Percentiles rank a stretch among this genome's conserved stretches.
These are phyloP conservation scores for Mucor piriformis DNA, from an alignment of 371 early-diverging fungal genomes.

Conservation along the genomic window DNA sequence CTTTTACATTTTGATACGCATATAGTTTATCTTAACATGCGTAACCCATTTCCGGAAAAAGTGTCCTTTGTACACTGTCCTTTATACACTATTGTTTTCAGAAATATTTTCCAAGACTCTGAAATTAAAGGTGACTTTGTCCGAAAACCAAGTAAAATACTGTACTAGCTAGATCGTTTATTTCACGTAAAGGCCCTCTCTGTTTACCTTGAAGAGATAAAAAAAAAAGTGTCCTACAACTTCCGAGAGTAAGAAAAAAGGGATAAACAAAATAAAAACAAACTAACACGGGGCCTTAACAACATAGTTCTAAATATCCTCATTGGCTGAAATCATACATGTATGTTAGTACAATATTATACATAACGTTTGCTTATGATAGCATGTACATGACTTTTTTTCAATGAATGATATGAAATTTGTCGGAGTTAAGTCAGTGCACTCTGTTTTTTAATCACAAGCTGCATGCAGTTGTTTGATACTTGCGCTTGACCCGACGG, in stretches of 20 bases:
- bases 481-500: neutral
- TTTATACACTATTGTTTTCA: too few species aligned
- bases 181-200: neutral
- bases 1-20: too few species aligned
- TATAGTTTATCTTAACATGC: too few species aligned
- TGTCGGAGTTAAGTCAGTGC: conserved; percentile 7
- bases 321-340: neutral
- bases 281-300: neutral
- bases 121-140: too few species aligned
- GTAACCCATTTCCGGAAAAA: too few species aligned
- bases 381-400: neutral
- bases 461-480: neutral
- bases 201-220: neutral
- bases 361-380: too few species aligned
- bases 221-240: neutral
- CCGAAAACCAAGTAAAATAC: too few species aligned
- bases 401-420: neutral
- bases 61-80: too few species aligned
- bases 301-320: neutral
- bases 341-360: neutral
- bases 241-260: neutral
- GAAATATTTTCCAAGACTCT: too few species aligned
- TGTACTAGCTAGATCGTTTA: too few species aligned
- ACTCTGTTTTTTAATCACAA: neutral
- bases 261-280: conserved; percentile 3